phyloP scores from a whole-genome alignment of 2,329 filamentous ascomycete genomes.

The Colletotrichum brevisporum region DNA sequence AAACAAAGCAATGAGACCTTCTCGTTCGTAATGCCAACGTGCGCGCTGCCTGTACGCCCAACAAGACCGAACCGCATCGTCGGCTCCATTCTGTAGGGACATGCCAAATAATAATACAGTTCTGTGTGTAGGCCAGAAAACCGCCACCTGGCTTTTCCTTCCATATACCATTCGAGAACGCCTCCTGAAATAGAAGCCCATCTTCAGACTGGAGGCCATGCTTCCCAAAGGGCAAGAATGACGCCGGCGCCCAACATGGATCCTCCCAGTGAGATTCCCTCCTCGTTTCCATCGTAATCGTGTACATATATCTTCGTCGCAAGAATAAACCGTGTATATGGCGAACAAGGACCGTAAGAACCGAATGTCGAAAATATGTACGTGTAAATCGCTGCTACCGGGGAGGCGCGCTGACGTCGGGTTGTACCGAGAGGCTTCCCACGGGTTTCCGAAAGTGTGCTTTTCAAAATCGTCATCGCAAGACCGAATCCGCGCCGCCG shows the following conservation, averaged over 20 bases:
- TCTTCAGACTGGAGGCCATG: slow-evolving; percentile 7
- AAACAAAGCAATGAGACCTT: slow-evolving; percentile 19
- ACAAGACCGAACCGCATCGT: slow-evolving; percentile 9
- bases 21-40: slow-evolving; percentile 12
- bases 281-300: slow-evolving; percentile 39
- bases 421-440: background rate
- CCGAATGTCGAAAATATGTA: slow-evolving; percentile 33
- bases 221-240: slow-evolving; percentile 25
- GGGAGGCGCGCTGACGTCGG: background rate
- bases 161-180: slow-evolving; percentile 24
- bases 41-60: slow-evolving; percentile 22
- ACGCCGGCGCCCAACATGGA: slow-evolving; percentile 26
- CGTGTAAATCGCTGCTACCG: slow-evolving; percentile 23
- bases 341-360: slow-evolving; percentile 27
- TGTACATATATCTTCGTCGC: slow-evolving; percentile 39
- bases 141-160: slow-evolving; percentile 22
- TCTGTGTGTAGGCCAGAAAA: slow-evolving; percentile 22
- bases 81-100: slow-evolving; percentile 17
- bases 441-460: background rate
- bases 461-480: slow-evolving; percentile 1
- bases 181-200: slow-evolving; percentile 12
- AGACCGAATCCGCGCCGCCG: slow-evolving; percentile 1
- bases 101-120: slow-evolving; percentile 34
- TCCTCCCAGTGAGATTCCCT: slow-evolving; percentile 3
- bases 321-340: slow-evolving; percentile 28